phyloP scores from a whole-genome alignment of 1,284 basidiomycete genomes.

The Microbotryum scabiosae region DNA sequence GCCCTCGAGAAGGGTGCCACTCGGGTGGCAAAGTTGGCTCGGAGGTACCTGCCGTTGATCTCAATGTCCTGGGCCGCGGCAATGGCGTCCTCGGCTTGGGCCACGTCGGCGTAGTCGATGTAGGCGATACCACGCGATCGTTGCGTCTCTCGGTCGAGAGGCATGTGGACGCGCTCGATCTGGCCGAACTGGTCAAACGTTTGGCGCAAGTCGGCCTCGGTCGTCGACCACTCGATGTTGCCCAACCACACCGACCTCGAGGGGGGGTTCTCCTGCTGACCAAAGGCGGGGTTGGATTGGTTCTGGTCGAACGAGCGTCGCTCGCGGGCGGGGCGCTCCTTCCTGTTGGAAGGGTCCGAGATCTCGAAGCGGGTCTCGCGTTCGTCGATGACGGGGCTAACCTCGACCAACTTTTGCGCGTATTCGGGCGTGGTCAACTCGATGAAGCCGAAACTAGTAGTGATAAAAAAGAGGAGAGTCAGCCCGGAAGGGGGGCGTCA shows the following conservation, averaged over 20 bases:
- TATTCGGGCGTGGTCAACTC: slow-evolving; percentile 61
- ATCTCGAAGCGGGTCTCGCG: slow-evolving; percentile 78
- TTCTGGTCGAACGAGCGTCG: slow-evolving; percentile 47
- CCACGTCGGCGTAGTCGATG: slow-evolving; percentile 78
- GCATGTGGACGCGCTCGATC: slow-evolving; percentile 64
- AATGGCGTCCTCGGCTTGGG: slow-evolving; percentile 70
- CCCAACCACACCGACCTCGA: slow-evolving; percentile 78
- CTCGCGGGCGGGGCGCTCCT: slow-evolving; percentile 59
- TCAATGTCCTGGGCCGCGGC: slow-evolving; percentile 41
- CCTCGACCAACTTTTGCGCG: slow-evolving; percentile 60
- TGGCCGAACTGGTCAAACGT: slow-evolving; percentile 80
- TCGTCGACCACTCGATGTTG: slow-evolving; percentile 70
- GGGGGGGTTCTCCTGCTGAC: slow-evolving; percentile 43
- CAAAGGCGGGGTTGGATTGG: slow-evolving; percentile 34
- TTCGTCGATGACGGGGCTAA: slow-evolving; percentile 78
- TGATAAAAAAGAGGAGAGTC: background rate
- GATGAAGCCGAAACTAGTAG: slow-evolving; percentile 70
- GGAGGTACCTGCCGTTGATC: background rate
- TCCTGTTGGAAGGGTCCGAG: slow-evolving; percentile 49
- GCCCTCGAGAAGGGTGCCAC: no score
- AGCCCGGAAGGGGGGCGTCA: background rate
- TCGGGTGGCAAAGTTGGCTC: background rate
- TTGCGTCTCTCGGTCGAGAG: slow-evolving; percentile 85
- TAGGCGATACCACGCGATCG: slow-evolving; percentile 92
- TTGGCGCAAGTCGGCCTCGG: slow-evolving; percentile 81